These are phyloP conservation scores for Phaeosphaeria sp. DNA, from an alignment of 2,329 filamentous ascomycete genomes.

Conservation along the genomic window DNA sequence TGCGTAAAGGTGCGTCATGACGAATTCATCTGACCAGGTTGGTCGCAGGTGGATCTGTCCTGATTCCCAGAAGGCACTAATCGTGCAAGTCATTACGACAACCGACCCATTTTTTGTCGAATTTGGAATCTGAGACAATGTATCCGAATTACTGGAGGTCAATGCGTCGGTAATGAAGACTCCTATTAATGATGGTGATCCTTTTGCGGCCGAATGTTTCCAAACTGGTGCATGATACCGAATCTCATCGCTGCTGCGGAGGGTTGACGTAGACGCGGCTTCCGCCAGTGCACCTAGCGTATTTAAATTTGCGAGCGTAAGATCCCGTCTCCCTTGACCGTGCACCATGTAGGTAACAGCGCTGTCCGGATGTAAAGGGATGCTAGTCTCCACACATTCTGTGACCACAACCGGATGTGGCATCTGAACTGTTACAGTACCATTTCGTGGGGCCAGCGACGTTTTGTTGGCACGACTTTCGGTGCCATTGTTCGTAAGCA, in stretches of 20 bases:
- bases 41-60: not conserved
- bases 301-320: not conserved
- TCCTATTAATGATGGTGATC: not conserved
- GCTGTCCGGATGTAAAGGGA: not conserved
- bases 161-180: not conserved
- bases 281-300: not conserved
- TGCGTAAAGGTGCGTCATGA: not conserved
- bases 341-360: not conserved
- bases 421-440: not conserved
- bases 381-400: not conserved
- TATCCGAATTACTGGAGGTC: not conserved
- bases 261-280: not conserved
- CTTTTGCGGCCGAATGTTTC: not conserved
- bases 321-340: not conserved
- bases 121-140: not conserved
- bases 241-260: not conserved
- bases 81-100: not conserved
- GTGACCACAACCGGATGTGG: slow-evolving; percentile 5
- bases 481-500: too few species aligned
- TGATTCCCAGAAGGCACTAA: not conserved
- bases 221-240: not conserved
- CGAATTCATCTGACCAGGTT: not conserved
- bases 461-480: not conserved
- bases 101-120: not conserved
- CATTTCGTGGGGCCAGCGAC: not conserved